Base-by-base conservation (phyloP, 768 basidiomycete species). In the Mycena vulgaris region DNA sequence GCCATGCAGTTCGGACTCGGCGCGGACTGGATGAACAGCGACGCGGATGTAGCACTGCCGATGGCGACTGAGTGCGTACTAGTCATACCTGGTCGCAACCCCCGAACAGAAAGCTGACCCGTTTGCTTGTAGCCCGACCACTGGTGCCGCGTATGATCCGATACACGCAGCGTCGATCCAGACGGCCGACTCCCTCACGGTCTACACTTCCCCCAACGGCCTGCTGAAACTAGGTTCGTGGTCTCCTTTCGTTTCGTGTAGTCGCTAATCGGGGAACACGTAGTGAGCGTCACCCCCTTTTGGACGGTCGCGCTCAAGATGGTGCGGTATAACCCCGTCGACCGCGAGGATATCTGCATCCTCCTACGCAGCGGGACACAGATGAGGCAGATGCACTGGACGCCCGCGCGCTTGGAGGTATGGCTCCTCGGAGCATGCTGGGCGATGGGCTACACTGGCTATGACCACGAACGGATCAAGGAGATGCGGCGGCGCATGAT, bases 241-340 rank as follows among this genome's bases (percentile, higher is more conserved):
- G 3, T 45, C 48, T 23, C 19, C 59, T 58, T 57, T 23, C 53
- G 6, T 55, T 13, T 55, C 53, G 47, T 21, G n/a, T 1, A 2
- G 21, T 17, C 8, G 28, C 68, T 69, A 33, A 65, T 42, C 25
- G 37, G 28, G 31, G 9, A 17, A 8, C 0, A 2, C 19, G 0
- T 79, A 56, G 79, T 93, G 75, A 89, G 87, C 69, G 91, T 93
- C 3, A 88, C 90, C 30, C 92, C 92, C 66, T 88, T 89, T 68
- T 93, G 92, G 92, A 87, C 88, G 1, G 87, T 93, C 47, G 89
- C 92, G 3, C 87, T 93, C 73, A 93, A 93, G 76, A 84, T 93
- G 14, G 90, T 91, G 23, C 85, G 92, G 8, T 93, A 91, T 76
- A 80, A 85, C 42, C 87, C 88, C 60, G 84, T 87, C 69, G 92